Evolutionary conservation across 2,329 filamentous ascomycete genomes (phyloP), one percentile per base, ranked within the genome.

Genomic region (Aspergillus calidoustus): DNA sequence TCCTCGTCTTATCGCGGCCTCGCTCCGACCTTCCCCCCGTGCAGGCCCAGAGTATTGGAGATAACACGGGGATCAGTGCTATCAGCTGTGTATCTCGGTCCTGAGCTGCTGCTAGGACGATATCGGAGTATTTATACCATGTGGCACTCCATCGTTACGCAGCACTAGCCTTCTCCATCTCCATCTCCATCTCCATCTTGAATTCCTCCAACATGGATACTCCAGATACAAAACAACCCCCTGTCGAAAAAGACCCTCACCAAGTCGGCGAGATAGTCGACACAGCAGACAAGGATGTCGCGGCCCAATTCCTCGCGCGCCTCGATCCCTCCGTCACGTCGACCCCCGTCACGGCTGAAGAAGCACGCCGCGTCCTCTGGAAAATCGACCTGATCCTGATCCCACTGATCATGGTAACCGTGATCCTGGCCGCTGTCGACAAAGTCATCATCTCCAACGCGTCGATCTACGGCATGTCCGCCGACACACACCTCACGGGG

Each of bases 381-480:
- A 60, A 60, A 41, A 56, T 55, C 15, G 58, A 60, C 19, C 34
- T 60, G 25, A 48, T 55, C 25, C 46, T 60, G 52, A 50, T 60
- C 7, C 58, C 58, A 17, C 19, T 60, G 3, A 47, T 60, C 34
- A 56, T 56, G 51, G 31, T 44, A 7, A 55, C 52, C 15, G 22
- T 54, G n/a, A 41, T 60, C 3, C 52, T 55, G 15, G 50, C 50
- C 5, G 50, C 50, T 9, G 44, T 60, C 41, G 58, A 60, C 46
- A 60, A 60, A 46, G 53, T 46, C 31, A 50, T 56, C 51, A 49
- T 60, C 31, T 50, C 51, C 28, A 56, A 54, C 28, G 44, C 51
- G 3, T 46, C 58, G 11, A 41, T 60, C 58, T 60, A 50, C 25
- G 58, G 53, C 5, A 49, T 60, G 51, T 9, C 23, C 3, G 23